Evolutionary conservation across 1,284 basidiomycete species (phyloP).

Genomic region (Fereydounia khargensis): DNA sequence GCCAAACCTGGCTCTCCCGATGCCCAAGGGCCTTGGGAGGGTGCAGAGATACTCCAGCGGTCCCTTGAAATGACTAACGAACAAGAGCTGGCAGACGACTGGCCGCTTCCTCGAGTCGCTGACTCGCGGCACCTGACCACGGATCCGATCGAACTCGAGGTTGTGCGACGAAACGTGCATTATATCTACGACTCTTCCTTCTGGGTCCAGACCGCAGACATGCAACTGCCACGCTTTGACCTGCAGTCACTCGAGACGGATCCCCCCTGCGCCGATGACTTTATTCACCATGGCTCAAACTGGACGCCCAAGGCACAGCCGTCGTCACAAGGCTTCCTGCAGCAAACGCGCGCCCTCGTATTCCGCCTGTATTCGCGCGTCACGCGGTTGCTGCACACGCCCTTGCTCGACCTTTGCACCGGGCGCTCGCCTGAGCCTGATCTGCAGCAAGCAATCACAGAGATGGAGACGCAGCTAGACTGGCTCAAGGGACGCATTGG

Average conservation of each 20-base stretch:
- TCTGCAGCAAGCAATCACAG: constrained; percentile 35
- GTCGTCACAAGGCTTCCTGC: constrained; percentile 24
- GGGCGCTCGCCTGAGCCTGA: constrained; percentile 38
- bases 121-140: constrained; percentile 25
- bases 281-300: constrained; percentile 37
- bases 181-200: constrained; percentile 23
- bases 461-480: constrained; percentile 35
- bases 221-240: constrained; percentile 36
- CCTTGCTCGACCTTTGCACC: constrained; percentile 32
- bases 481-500: constrained; percentile 28
- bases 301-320: constrained; percentile 33
- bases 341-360: constrained; percentile 28
- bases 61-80: too few species aligned
- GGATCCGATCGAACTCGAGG: constrained; percentile 32
- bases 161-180: constrained; percentile 16
- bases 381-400: constrained; percentile 36
- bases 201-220: constrained; percentile 32
- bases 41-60: constrained; percentile 21
- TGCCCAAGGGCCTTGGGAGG: constrained; percentile 24
- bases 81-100: constrained; percentile 23
- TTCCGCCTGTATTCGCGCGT: constrained; percentile 36
- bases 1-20: constrained; percentile 23
- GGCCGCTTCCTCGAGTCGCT: constrained; percentile 21
- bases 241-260: constrained; percentile 28
- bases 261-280: constrained; percentile 25